Conservation (phyloP, 306 rosid genomes). For the Acacia melanoxylon region DNA sequence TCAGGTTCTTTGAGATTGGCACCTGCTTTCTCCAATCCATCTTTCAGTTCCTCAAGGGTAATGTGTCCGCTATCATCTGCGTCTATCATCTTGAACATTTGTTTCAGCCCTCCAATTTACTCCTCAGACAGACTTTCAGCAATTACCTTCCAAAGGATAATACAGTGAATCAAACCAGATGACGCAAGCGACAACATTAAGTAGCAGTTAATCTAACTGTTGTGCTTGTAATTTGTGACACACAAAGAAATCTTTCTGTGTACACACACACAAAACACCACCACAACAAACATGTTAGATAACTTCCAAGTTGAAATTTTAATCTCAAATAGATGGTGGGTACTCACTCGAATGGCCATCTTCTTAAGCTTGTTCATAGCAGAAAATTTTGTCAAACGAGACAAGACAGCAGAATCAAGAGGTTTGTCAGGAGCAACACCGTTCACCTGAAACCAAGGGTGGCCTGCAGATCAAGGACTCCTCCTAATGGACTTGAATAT, state of each 20-base stretch:
- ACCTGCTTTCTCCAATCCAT: not conserved
- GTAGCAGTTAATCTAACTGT: not conserved
- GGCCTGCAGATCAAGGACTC: conserved; percentile 46
- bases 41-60: no score
- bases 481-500: not conserved
- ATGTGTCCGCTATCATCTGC: no score
- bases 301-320: not conserved
- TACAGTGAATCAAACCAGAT: not conserved
- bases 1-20: conserved; percentile 9
- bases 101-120: no score
- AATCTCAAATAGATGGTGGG: not conserved
- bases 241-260: not conserved
- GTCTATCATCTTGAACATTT: no score
- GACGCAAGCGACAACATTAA: not conserved
- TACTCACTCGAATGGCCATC: conserved; percentile 64
- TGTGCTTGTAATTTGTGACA: not conserved
- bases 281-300: not conserved
- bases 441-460: conserved; percentile 66
- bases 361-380: no score
- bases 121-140: conserved; percentile 35
- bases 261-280: not conserved
- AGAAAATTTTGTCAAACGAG: no score
- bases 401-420: no score
- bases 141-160: conserved; percentile 44
- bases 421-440: conserved; percentile 62